phyloP scores from a whole-genome alignment of 352 stramenopile genomes.

The Phytophthora chlamydospora region DNA sequence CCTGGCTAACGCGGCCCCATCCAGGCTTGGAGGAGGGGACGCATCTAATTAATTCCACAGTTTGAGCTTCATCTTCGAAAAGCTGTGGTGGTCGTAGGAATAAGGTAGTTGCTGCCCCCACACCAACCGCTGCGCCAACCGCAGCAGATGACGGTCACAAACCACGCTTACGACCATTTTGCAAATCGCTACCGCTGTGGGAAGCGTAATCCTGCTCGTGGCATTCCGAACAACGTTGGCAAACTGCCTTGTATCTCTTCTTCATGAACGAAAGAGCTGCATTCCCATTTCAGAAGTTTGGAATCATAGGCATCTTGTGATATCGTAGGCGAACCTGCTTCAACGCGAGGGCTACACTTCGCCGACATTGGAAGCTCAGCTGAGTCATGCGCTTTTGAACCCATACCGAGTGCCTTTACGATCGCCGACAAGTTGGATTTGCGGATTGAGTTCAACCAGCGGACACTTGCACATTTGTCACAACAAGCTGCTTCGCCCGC shows the following conservation, averaged over 20 bases:
- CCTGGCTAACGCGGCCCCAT: not conserved
- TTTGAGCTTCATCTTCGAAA: not conserved
- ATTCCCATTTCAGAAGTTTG: not conserved
- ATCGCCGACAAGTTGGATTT: constrained; percentile 29
- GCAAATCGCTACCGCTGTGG: constrained; percentile 11
- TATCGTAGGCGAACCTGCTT: too few relatives aligned
- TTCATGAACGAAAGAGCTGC: not conserved
- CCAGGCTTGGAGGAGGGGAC: not conserved
- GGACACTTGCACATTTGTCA: too few relatives aligned
- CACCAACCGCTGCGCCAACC: too few relatives aligned
- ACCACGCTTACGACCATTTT: constrained; percentile 17
- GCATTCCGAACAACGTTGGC: not conserved
- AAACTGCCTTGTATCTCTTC: not conserved
- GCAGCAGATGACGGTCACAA: too few relatives aligned
- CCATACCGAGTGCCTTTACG: constrained; percentile 21
- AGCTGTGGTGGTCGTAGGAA: too few relatives aligned
- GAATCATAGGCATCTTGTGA: too few relatives aligned
- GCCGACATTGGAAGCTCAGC: constrained; percentile 1
- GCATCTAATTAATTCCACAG: constrained; percentile 12
- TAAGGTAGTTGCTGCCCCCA: too few relatives aligned
- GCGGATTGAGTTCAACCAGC: constrained; percentile 7
- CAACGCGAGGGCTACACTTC: too few relatives aligned
- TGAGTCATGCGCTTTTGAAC: constrained; percentile 18
- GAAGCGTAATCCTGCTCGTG: constrained; percentile 22
- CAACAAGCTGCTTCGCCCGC: too few relatives aligned